Conservation (phyloP, 176 grass and related monocot genomes). For the Raddia guianensis region DNA sequence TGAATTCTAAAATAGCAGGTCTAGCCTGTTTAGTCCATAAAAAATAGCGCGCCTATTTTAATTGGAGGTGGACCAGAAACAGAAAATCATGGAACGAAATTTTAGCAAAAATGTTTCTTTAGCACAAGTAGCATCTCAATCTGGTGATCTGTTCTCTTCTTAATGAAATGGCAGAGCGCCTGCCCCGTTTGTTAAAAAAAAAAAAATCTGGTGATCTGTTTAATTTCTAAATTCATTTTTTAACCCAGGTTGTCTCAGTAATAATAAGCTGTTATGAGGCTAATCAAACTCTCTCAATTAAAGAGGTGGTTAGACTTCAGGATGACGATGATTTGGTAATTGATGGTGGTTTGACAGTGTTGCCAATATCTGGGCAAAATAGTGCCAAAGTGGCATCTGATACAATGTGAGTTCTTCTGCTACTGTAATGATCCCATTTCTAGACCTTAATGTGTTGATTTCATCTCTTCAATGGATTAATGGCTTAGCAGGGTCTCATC, state of each 20-base stretch:
- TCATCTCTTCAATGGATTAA: conserved; percentile 34
- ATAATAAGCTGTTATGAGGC: conserved; percentile 63
- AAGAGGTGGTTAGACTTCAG: conserved; percentile 59
- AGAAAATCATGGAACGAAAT: conserved; percentile 10
- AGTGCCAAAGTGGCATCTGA: conserved; percentile 57
- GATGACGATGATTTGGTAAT: conserved; percentile 61
- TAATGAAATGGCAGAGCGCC: too few species aligned
- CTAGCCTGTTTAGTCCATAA: conserved; percentile 18
- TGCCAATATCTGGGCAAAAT: conserved; percentile 48
- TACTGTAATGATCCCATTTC: conserved; percentile 22
- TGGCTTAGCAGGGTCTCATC: conserved; percentile 59
- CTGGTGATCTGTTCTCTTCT: neutral
- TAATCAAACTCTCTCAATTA: conserved; percentile 60
- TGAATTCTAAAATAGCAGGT: conserved; percentile 16
- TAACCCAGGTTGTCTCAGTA: conserved; percentile 68
- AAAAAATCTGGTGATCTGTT: neutral
- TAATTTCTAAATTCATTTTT: conserved; percentile 38
- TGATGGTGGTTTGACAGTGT: conserved; percentile 42
- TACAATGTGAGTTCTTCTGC: conserved; percentile 56
- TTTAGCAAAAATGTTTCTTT: conserved; percentile 12
- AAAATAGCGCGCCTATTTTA: neutral
- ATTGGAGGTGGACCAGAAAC: conserved; percentile 22
- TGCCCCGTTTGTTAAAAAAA: too few species aligned
- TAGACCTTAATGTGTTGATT: neutral
- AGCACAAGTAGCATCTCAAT: conserved; percentile 31